These are phyloP conservation scores for Penstemon newberryi DNA, from an alignment of 257 asterid genomes.

Conservation along the genomic window DNA sequence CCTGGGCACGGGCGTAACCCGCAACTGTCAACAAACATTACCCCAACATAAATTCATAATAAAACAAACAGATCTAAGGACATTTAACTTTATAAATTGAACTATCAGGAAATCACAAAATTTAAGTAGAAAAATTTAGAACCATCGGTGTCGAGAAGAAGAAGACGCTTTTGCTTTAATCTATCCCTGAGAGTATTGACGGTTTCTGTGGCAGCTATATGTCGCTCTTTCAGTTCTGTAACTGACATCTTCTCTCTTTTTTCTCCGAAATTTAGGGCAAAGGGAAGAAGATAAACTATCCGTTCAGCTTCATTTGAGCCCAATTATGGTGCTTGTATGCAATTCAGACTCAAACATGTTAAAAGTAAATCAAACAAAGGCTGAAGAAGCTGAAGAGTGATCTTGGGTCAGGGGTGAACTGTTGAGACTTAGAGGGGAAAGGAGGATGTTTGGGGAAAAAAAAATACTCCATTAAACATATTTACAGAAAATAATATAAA, in stretches of 20 bases:
- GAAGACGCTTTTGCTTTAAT: conserved; percentile 70
- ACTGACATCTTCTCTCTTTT: conserved; percentile 56
- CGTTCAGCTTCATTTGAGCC: conserved; percentile 33
- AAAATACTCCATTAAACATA: neutral
- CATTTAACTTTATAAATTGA: neutral
- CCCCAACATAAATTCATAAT: conserved; percentile 19
- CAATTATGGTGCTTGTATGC: conserved; percentile 9
- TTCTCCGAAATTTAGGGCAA: conserved; percentile 11
- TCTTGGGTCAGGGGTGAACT: no score
- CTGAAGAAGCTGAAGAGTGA: neutral
- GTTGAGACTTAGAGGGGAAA: neutral
- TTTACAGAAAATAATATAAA: no score
- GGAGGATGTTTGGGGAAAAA: neutral
- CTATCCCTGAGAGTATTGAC: conserved; percentile 74
- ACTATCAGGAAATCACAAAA: conserved; percentile 18
- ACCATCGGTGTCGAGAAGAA: conserved; percentile 90
- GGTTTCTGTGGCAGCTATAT: conserved; percentile 74
- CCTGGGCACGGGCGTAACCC: conserved; percentile 78
- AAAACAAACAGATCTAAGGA: conserved; percentile 42
- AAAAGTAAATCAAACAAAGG: neutral
- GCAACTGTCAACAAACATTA: conserved; percentile 52
- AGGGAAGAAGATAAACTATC: neutral
- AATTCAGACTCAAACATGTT: neutral
- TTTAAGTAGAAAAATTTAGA: conserved; percentile 8
- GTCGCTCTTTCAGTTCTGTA: conserved; percentile 87